Evolutionary conservation across 371 early-diverging fungal genomes (phyloP).

Genomic region (Blakeslea trispora): DNA sequence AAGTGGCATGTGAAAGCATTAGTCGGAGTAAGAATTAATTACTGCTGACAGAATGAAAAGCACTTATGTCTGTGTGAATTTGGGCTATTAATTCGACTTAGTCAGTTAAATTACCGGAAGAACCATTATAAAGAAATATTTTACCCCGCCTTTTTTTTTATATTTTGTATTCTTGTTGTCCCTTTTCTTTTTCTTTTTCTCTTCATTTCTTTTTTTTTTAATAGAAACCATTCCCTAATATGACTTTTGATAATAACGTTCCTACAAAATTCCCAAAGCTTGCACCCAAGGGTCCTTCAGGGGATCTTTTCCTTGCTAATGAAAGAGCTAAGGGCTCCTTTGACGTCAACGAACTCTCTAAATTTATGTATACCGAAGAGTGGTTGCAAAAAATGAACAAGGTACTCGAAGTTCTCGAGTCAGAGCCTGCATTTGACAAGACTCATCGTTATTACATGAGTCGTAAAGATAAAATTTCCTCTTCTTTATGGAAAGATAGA

Average conservation of each 20-base stretch:
- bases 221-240: slow-evolving; percentile 2
- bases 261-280: slow-evolving; percentile 56
- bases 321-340: slow-evolving; percentile 62
- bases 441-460: slow-evolving; percentile 54
- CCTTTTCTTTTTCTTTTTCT: slow-evolving; percentile 1
- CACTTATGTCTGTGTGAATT: neutral
- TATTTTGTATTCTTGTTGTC: no score
- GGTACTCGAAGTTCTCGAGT: slow-evolving; percentile 53
- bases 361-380: slow-evolving; percentile 56
- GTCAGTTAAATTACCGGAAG: slow-evolving; percentile 1
- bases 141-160: slow-evolving; percentile 4
- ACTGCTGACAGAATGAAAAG: neutral
- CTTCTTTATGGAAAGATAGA: slow-evolving; percentile 55
- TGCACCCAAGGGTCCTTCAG: slow-evolving; percentile 56
- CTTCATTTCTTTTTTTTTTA: neutral
- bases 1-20: neutral
- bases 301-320: slow-evolving; percentile 56
- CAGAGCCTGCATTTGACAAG: slow-evolving; percentile 65
- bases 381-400: slow-evolving; percentile 55
- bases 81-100: slow-evolving; percentile 1
- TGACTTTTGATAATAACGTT: slow-evolving; percentile 40
- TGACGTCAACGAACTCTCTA: slow-evolving; percentile 54
- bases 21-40: neutral
- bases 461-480: slow-evolving; percentile 52
- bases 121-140: neutral